phyloP scores from a whole-genome alignment of 352 stramenopile species.

The Phytophthora nicotianae region DNA sequence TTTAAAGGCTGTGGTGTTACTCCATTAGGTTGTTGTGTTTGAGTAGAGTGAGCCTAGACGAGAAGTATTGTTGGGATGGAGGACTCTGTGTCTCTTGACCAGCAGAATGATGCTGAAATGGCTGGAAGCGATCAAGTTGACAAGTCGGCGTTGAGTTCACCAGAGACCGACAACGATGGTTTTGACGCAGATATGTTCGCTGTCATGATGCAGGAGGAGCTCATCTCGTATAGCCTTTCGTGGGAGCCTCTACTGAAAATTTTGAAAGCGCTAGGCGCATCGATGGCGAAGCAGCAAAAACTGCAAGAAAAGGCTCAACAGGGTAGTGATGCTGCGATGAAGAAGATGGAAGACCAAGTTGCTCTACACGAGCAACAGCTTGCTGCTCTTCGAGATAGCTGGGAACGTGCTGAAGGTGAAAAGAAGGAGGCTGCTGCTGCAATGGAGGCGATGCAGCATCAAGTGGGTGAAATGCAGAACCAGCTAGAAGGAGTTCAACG shows the following conservation, averaged over 20 bases:
- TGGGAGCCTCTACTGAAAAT: constrained; percentile 77
- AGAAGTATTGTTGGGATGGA: constrained; percentile 26
- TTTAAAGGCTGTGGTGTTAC: background rate
- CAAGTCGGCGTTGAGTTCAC: constrained; percentile 8
- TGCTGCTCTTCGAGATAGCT: constrained; percentile 42
- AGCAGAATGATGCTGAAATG: constrained; percentile 17
- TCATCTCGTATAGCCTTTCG: constrained; percentile 75
- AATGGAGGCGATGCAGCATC: constrained; percentile 52
- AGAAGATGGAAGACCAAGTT: constrained; percentile 62
- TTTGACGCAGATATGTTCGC: constrained; percentile 61
- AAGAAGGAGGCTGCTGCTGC: constrained; percentile 59
- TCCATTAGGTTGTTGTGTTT: background rate
- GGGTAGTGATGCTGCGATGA: constrained; percentile 37
- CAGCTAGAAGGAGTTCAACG: constrained; percentile 47
- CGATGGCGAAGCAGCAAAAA: constrained; percentile 60
- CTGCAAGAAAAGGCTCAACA: constrained; percentile 46
- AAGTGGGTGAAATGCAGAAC: constrained; percentile 52
- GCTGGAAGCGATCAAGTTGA: constrained; percentile 4
- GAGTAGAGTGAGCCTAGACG: background rate
- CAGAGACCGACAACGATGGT: constrained; percentile 24
- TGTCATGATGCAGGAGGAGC: constrained; percentile 62
- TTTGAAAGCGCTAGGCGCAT: constrained; percentile 57
- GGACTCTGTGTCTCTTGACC: constrained; percentile 18
- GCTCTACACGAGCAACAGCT: background rate
- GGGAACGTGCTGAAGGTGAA: constrained; percentile 50